Conservation (phyloP, 768 basidiomycete genomes). For the Calocybe cyanea region DNA sequence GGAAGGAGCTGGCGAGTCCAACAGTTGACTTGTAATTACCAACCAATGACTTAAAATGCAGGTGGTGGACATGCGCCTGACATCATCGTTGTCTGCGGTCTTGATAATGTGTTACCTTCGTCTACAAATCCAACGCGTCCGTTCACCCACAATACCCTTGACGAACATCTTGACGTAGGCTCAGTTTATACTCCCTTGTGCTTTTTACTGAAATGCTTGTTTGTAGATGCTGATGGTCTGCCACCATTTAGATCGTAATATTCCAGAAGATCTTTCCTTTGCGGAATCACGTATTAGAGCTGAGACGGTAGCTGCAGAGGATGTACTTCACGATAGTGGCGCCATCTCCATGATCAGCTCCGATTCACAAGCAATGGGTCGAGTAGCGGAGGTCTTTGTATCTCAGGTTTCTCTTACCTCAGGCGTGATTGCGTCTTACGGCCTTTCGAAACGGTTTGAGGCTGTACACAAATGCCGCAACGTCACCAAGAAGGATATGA, state of each 20-base stretch:
- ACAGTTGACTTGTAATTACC: neutral
- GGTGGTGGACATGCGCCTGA: slow-evolving; percentile 97
- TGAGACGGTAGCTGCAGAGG: slow-evolving; percentile 97
- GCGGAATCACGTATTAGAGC: slow-evolving; percentile 96
- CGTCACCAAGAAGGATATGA: slow-evolving; percentile 87
- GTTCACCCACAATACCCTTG: slow-evolving; percentile 85
- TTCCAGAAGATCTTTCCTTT: slow-evolving; percentile 91
- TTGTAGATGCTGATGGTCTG: slow-evolving; percentile 96
- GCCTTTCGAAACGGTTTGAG: slow-evolving; percentile 65
- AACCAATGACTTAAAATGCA: slow-evolving; percentile 18
- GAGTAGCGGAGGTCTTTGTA: slow-evolving; percentile 80
- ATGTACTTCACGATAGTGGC: slow-evolving; percentile 87
- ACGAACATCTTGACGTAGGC: slow-evolving; percentile 93
- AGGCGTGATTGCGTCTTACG: slow-evolving; percentile 61
- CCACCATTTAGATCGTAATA: slow-evolving; percentile 90
- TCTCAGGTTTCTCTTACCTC: slow-evolving; percentile 63
- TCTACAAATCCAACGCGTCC: slow-evolving; percentile 98
- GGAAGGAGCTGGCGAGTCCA: slow-evolving; percentile 77
- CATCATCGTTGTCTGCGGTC: slow-evolving; percentile 94
- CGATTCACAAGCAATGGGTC: slow-evolving; percentile 97
- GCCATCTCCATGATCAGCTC: slow-evolving; percentile 97
- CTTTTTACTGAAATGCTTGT: neutral
- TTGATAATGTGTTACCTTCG: slow-evolving; percentile 85
- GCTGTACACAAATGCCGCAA: slow-evolving; percentile 74
- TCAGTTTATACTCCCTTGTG: neutral